These are phyloP conservation scores for Thermochaetoides dissita DNA, from an alignment of 2,329 filamentous ascomycete species.

Conservation along the genomic window DNA sequence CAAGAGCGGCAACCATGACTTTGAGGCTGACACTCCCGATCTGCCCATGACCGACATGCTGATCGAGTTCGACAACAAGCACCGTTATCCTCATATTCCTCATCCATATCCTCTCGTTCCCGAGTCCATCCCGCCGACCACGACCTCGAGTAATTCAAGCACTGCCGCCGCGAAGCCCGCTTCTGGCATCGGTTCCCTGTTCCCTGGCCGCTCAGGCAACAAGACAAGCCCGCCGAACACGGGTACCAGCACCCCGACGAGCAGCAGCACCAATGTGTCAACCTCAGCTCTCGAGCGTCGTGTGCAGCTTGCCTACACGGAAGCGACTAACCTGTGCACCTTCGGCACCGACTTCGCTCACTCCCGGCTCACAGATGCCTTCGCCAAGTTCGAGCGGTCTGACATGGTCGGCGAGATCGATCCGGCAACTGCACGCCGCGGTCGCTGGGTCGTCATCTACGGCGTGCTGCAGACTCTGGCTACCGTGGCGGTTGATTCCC, in stretches of 20 bases:
- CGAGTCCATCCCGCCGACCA: slow-evolving; percentile 27
- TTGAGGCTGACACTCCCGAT: slow-evolving; percentile 36
- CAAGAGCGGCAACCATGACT: slow-evolving; percentile 28
- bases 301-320: slow-evolving; percentile 42
- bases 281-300: slow-evolving; percentile 27
- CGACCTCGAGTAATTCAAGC: slow-evolving; percentile 14
- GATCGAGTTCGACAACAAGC: slow-evolving; percentile 48
- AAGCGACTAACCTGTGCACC: slow-evolving; percentile 45
- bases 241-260: neutral
- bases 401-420: slow-evolving; percentile 37
- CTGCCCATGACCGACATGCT: slow-evolving; percentile 55
- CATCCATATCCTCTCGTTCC: slow-evolving; percentile 54
- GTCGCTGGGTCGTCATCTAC: slow-evolving; percentile 49
- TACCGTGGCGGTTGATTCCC: slow-evolving; percentile 43
- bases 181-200: too few relatives aligned
- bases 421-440: slow-evolving; percentile 40
- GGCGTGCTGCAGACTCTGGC: slow-evolving; percentile 46
- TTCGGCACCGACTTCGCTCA: slow-evolving; percentile 38
- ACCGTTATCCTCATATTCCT: slow-evolving; percentile 51
- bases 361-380: slow-evolving; percentile 41
- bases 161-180: slow-evolving; percentile 11
- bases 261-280: slow-evolving; percentile 13
- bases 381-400: slow-evolving; percentile 40
- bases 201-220: slow-evolving; percentile 12
- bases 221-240: slow-evolving; percentile 19